These are phyloP conservation scores for Flaveria sonorensis DNA, from an alignment of 129 eudicot genomes.

Conservation along the genomic window DNA sequence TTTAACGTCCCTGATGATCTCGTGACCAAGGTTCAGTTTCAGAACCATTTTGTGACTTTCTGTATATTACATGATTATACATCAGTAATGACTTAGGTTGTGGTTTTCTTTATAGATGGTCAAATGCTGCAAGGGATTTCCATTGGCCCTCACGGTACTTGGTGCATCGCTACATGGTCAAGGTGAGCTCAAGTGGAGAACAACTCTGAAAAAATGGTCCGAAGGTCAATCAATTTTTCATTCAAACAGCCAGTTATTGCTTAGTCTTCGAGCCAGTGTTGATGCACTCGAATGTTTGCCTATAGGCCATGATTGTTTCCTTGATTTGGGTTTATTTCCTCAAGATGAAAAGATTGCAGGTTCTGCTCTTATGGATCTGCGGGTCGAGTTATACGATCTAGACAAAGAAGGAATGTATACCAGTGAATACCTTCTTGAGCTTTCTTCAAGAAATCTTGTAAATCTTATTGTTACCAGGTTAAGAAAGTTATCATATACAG, in stretches of 20 bases:
- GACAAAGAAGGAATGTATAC: slow-evolving; percentile 45
- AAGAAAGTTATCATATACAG: background rate
- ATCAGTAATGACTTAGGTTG: background rate
- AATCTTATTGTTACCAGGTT: slow-evolving; percentile 34
- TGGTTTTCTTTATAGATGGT: slow-evolving; percentile 41
- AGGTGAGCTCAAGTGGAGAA: slow-evolving; percentile 34
- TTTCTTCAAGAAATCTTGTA: slow-evolving; percentile 38
- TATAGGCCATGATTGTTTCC: slow-evolving; percentile 35
- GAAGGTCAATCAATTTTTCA: slow-evolving; percentile 43
- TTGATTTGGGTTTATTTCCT: slow-evolving; percentile 48
- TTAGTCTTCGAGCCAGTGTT: slow-evolving; percentile 39
- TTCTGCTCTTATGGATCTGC: slow-evolving; percentile 42
- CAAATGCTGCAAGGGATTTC: slow-evolving; percentile 54
- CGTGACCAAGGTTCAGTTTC: slow-evolving; percentile 40
- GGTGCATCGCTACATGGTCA: slow-evolving; percentile 50
- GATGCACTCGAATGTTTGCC: slow-evolving; percentile 32
- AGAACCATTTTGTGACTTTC: background rate
- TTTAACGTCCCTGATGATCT: slow-evolving; percentile 36
- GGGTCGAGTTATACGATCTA: slow-evolving; percentile 39
- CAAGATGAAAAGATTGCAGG: slow-evolving; percentile 44
- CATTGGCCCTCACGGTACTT: slow-evolving; percentile 54
- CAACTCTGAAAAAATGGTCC: slow-evolving; percentile 43
- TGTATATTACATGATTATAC: slow-evolving; percentile 6
- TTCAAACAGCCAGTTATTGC: slow-evolving; percentile 33
- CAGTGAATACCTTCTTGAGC: slow-evolving; percentile 35